phyloP scores from a whole-genome alignment of 192 early-diverging fungal genomes.

The Chytriomyces sp. region DNA sequence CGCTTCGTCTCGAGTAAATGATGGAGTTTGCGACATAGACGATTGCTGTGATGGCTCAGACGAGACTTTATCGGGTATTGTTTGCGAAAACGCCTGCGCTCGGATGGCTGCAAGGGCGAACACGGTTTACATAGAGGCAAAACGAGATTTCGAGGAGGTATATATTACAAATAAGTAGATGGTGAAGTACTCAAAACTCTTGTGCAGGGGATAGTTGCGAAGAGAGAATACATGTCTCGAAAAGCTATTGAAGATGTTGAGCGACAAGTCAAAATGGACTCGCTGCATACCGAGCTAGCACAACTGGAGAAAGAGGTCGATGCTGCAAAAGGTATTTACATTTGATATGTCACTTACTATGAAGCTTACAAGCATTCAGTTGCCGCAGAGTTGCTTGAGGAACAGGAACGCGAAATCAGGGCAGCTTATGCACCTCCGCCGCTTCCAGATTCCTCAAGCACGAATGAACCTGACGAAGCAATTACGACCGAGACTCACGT shows the following conservation, averaged over 20 bases:
- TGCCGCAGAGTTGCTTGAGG: constrained; percentile 18
- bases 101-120: constrained; percentile 39
- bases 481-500: background rate
- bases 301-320: constrained; percentile 29
- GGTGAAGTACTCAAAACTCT: background rate
- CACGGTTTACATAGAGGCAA: background rate
- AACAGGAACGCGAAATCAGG: background rate
- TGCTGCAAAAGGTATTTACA: constrained; percentile 29
- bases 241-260: constrained; percentile 1
- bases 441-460: too few species aligned
- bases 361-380: background rate
- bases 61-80: constrained; percentile 62
- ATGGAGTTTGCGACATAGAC: constrained; percentile 84
- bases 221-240: constrained; percentile 3
- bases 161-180: background rate
- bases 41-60: constrained; percentile 97
- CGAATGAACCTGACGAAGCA: too few species aligned
- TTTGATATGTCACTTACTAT: background rate
- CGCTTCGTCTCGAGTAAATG: constrained; percentile 77
- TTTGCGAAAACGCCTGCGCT: constrained; percentile 76
- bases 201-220: constrained; percentile 22
- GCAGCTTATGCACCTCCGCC: too few species aligned
- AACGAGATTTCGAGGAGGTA: constrained; percentile 5
- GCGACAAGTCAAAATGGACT: background rate
- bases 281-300: constrained; percentile 41